Conservation (phyloP, 495 filamentous ascomycete genomes). For the Neurospora discreta region DNA sequence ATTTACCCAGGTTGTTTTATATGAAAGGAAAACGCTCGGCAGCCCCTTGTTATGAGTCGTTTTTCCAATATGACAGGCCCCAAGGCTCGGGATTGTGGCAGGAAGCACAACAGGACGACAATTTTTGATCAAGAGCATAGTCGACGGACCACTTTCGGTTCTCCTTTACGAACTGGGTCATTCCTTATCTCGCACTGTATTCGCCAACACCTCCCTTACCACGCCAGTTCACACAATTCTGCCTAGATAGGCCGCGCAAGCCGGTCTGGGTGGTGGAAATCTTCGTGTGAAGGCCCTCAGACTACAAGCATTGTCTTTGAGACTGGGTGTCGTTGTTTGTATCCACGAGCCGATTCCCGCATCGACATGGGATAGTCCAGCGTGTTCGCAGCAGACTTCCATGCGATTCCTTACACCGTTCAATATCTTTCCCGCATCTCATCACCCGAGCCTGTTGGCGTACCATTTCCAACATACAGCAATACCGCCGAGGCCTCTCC, state of each 20-base stretch:
- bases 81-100: slow-evolving; percentile 43
- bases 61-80: slow-evolving; percentile 49
- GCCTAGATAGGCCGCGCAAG: not conserved
- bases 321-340: not conserved
- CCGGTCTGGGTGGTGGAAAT: not conserved
- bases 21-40: slow-evolving; percentile 16
- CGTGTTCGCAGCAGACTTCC: not conserved
- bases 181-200: slow-evolving; percentile 17
- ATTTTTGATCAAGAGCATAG: slow-evolving; percentile 29
- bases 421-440: not conserved
- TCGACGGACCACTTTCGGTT: slow-evolving; percentile 24
- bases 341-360: not conserved
- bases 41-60: slow-evolving; percentile 28
- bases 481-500: not conserved
- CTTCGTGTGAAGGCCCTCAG: not conserved
- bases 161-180: slow-evolving; percentile 24
- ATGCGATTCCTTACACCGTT: not conserved
- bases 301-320: not conserved
- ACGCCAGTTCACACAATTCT: not conserved
- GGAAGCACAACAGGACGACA: slow-evolving; percentile 34
- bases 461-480: not conserved
- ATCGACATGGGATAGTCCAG: not conserved
- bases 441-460: not conserved
- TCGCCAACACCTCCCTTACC: slow-evolving; percentile 3
- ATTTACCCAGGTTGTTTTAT: not conserved